A percentile compares a stretch with the other conserved stretches of the same genome.
phyloP scores from a whole-genome alignment of 208 protist species.

The Acanthamoeba lenticulata region DNA sequence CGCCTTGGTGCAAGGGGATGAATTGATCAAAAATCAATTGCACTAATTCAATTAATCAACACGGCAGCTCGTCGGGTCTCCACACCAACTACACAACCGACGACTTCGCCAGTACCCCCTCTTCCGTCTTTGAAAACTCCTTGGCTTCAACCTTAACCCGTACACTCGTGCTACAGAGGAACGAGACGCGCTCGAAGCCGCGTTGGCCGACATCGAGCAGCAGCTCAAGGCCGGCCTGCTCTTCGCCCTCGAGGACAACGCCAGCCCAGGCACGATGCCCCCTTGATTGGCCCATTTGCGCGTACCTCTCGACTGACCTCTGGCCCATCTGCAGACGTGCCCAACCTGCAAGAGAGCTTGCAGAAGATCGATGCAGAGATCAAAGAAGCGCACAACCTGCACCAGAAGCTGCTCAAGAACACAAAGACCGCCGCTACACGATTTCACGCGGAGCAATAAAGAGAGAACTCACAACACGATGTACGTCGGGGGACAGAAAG shows the following conservation, averaged over 20 bases:
- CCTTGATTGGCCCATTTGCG: neutral
- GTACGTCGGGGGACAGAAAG: too few relatives aligned
- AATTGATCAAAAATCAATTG: neutral
- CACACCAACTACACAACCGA: neutral
- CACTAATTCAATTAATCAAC: neutral
- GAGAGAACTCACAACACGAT: neutral
- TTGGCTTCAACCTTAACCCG: neutral
- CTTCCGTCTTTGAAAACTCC: neutral
- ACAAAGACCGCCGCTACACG: neutral
- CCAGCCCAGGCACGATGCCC: neutral
- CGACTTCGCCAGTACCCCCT: neutral
- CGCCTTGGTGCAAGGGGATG: neutral
- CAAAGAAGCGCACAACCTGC: constrained; percentile 43
- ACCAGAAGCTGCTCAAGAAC: constrained; percentile 36
- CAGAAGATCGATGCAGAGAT: constrained; percentile 48
- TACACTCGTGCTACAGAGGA: neutral
- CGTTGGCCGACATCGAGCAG: neutral
- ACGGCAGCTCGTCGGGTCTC: neutral
- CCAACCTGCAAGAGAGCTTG: constrained; percentile 3
- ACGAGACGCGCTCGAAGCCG: neutral
- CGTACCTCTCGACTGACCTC: neutral
- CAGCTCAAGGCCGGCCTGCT: constrained; percentile 16
- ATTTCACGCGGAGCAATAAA: neutral
- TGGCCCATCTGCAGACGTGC: neutral
- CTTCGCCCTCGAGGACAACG: neutral